Evolutionary conservation across 768 basidiomycete species (phyloP).

Genomic region (Tulasnella sp.): DNA sequence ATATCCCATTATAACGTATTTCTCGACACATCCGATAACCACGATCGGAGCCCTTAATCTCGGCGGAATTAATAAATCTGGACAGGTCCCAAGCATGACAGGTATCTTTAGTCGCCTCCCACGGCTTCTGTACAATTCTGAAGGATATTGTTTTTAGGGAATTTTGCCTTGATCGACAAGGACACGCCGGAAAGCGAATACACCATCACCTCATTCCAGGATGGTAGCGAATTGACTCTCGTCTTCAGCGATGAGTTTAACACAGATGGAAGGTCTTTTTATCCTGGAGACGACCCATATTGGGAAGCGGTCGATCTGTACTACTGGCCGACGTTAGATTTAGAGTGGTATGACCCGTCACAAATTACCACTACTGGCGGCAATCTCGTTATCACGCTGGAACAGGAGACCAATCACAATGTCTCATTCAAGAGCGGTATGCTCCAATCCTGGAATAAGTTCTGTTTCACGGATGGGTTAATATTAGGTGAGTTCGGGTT

Average conservation of each 20-base stretch:
- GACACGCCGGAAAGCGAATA: constrained; percentile 59
- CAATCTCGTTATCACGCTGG: constrained; percentile 60
- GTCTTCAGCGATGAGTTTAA: constrained; percentile 90
- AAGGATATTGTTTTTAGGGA: constrained; percentile 32
- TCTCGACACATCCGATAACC: constrained; percentile 9
- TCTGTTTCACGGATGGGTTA: constrained; percentile 87
- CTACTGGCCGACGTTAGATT: constrained; percentile 35
- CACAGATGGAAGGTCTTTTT: constrained; percentile 65
- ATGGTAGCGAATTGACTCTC: constrained; percentile 50
- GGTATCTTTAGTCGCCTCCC: constrained; percentile 1
- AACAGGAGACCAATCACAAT: constrained; percentile 53
- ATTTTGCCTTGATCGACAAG: constrained; percentile 61
- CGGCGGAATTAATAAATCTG: constrained; percentile 76
- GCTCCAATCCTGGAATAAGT: constrained; percentile 66
- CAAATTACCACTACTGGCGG: constrained; percentile 67
- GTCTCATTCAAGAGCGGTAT: constrained; percentile 50
- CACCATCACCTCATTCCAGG: constrained; percentile 41
- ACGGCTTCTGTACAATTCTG: too few species aligned
- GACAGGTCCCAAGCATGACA: constrained; percentile 73
- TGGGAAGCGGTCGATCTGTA: constrained; percentile 75
- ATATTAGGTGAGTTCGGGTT: constrained; percentile 30
- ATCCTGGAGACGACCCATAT: constrained; percentile 81
- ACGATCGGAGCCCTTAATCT: constrained; percentile 57
- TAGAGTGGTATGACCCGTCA: constrained; percentile 86
- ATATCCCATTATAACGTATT: constrained; percentile 65